Base-by-base conservation (phyloP, 495 filamentous ascomycete species). In the Coniosporium apollinis region DNA sequence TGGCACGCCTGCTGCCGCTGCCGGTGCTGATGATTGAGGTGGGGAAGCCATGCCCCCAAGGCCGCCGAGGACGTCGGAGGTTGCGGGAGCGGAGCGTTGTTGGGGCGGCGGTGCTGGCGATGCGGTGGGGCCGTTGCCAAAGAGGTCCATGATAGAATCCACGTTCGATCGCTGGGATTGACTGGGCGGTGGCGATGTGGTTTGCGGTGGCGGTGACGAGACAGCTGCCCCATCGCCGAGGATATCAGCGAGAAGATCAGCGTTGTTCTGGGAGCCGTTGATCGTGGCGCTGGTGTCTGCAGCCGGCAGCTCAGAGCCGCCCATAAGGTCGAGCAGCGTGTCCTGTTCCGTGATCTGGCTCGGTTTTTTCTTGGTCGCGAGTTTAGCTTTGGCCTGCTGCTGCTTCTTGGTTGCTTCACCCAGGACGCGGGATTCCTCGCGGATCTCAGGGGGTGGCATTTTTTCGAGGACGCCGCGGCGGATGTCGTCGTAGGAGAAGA, bases 361-460 rank as follows among this genome's bases (percentile, higher is more conserved):
- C 3, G 60, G 55, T 46, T 73, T 76, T 53, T 81, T 91, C 57
- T 81, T 91, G 47, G 69, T 66, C 45, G 73, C 62, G n/a, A 65
- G 45, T 25, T 71, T 72, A 52, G 82, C 82, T n/a, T n/a, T n/a
- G n/a, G n/a, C n/a, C n/a, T n/a, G n/a, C 48, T 72, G 74, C 30
- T 72, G 67, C 59, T 87, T 91, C 66, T 80, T 86, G 30, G 74
- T 59, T 5, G 82, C 75, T 45, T 87, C 80, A n/a, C 86, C 83
- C 10, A 94, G 61, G 5, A 93, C 83, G 25, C 87, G 64, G 36
- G 85, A 84, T 50, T 86, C 79, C 54, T 97, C 89, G 35, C 84
- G 82, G 46, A 96, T 94, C 52, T 96, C 86, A 5, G 89, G 89
- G 2, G 87, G 71, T 9, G 89, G 89, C 89, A 97, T 97, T 51